Base-by-base conservation (phyloP, 2,329 filamentous ascomycete species). In the Ustulina deusta region DNA sequence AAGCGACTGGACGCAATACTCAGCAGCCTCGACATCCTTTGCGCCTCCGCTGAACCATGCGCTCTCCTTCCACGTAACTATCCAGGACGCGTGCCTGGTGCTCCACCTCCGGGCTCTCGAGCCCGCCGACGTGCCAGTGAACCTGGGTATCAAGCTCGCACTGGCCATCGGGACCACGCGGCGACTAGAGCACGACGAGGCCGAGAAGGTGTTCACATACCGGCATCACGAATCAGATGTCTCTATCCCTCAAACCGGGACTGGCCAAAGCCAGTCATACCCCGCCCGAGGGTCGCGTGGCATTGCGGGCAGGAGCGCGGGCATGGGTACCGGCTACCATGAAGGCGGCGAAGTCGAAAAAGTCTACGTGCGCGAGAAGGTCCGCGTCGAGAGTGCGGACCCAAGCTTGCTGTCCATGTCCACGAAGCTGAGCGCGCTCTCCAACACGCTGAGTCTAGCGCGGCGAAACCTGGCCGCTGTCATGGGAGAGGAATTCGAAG, bases 361-460 rank as follows among this genome's bases (percentile, higher is more conserved):
- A 2, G 94, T 97, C 2, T 91, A 89, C 71, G 95, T 98, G 52
- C 89, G 91, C 72, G 95, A 97, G 78, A 97, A 97, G 82, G 88
- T 97, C 4, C 86, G 92, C 46, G 91, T 97, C 1, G 94, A 97
- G 79, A 95, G 89, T 74, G 93, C 94, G 63, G 94, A 98, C 78
- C 95, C 95, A 0, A 94, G 90, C 73, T 78, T 97, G 71, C 90
- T 97, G 78, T 91, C 92, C 40, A 84, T 96, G 38, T 91, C 93
- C 78, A 91, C 93, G 5, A 97, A 97, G 81, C 83, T 97, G 72
- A 89, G 86, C 34, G 93, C 92, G 4, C 81, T 97, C 65, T 90
- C 91, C 70, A 88, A 94, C 74, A 90, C 90, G 69, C 84, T 97
- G 22, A 83, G 85, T 65, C 83, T 92, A 69, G 90, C 91, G 71